phyloP scores from a whole-genome alignment of 805 yeast species.

The Cyberlindnera meyerae region DNA sequence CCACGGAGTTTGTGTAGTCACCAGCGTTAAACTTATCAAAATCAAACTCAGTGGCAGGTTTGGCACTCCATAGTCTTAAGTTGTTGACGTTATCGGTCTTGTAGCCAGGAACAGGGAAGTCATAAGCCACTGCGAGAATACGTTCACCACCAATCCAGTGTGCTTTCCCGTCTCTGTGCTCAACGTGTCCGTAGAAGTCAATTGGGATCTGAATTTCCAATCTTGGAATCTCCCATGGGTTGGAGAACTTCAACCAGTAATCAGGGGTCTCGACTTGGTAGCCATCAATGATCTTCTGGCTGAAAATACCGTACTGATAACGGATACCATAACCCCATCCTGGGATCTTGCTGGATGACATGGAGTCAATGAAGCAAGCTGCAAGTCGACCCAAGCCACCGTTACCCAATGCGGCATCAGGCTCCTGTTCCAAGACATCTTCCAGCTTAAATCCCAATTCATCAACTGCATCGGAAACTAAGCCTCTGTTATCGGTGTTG shows the following conservation, averaged over 20 bases:
- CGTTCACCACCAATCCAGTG: conserved; percentile 90
- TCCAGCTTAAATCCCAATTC: conserved; percentile 86
- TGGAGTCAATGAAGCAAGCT: conserved; percentile 88
- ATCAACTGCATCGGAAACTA: conserved; percentile 49
- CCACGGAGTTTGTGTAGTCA: conserved; percentile 81
- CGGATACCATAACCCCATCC: conserved; percentile 97
- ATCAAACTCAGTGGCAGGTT: conserved; percentile 88
- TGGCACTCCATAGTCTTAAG: conserved; percentile 84
- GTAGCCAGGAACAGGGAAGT: conserved; percentile 90
- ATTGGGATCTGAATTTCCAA: conserved; percentile 84
- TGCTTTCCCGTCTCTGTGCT: conserved; percentile 41
- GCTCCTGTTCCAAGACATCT: conserved; percentile 79
- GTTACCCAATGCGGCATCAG: conserved; percentile 92
- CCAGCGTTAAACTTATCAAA: conserved; percentile 88
- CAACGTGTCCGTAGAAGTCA: conserved; percentile 75
- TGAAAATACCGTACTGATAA: conserved; percentile 89
- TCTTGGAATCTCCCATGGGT: conserved; percentile 93
- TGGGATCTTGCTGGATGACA: conserved; percentile 79
- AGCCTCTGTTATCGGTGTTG: conserved; percentile 64
- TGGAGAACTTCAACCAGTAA: conserved; percentile 83
- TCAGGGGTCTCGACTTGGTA: conserved; percentile 94
- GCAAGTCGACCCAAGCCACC: conserved; percentile 95
- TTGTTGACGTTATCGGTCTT: conserved; percentile 80
- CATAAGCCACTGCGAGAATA: conserved; percentile 85
- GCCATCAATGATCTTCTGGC: conserved; percentile 85